phyloP scores from a whole-genome alignment of 2,329 filamentous ascomycete species.

The Colletotrichum navitas region DNA sequence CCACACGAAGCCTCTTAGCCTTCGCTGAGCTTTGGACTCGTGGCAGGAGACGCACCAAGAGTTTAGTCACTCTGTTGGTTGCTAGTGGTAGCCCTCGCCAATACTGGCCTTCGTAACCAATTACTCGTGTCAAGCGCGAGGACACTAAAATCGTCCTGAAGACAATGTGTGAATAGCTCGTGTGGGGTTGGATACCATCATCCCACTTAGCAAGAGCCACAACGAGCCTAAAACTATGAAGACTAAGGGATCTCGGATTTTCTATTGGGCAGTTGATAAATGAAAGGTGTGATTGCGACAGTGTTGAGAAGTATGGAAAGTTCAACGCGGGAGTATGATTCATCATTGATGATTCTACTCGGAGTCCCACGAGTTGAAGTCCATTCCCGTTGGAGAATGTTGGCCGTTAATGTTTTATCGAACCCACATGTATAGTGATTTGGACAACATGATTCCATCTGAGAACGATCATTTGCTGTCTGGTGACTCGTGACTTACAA shows the following conservation, averaged over 20 bases:
- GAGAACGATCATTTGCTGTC: slow-evolving; percentile 40
- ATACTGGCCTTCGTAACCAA: not conserved
- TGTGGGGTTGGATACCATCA: not conserved
- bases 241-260: no score
- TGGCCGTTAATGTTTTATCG: no score
- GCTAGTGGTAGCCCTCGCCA: not conserved
- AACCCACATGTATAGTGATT: no score
- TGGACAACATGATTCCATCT: slow-evolving; percentile 42
- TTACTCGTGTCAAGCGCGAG: not conserved
- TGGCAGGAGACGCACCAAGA: no score
- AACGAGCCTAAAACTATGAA: not conserved
- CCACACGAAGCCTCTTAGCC: not conserved
- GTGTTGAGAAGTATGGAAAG: not conserved
- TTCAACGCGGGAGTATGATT: not conserved
- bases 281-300: not conserved
- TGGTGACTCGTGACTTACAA: slow-evolving; percentile 46
- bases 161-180: not conserved
- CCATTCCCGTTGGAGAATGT: no score
- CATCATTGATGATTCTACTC: not conserved
- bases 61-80: not conserved
- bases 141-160: not conserved
- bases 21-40: no score
- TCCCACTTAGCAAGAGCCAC: not conserved
- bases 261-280: not conserved
- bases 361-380: not conserved